A percentile compares a stretch with the other conserved stretches of the same genome.
Evolutionary conservation across 768 basidiomycete genomes (phyloP).

Genomic region (Mycena rosella): DNA sequence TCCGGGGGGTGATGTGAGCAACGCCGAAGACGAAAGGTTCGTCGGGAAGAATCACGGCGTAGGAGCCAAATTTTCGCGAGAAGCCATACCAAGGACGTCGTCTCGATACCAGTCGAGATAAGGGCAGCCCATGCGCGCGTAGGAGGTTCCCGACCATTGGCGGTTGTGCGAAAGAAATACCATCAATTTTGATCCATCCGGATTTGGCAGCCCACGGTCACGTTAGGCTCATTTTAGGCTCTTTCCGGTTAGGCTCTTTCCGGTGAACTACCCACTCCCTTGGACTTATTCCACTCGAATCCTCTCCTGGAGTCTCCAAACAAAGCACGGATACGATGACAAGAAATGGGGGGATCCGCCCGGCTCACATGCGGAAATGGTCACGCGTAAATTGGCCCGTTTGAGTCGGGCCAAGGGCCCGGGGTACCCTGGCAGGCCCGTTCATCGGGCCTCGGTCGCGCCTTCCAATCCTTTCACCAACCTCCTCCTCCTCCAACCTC

Average conservation of each 20-base stretch:
- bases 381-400: constrained; percentile 10
- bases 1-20: constrained; percentile 67
- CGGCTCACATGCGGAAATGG: neutral
- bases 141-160: too few relatives aligned
- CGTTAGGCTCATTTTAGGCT: too few relatives aligned
- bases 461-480: neutral
- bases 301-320: too few relatives aligned
- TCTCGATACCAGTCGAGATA: neutral
- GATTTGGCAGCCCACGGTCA: too few relatives aligned
- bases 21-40: constrained; percentile 77
- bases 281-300: too few relatives aligned
- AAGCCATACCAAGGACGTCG: neutral
- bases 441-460: constrained; percentile 13
- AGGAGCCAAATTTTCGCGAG: constrained; percentile 59
- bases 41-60: constrained; percentile 72
- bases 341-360: neutral
- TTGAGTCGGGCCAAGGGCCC: constrained; percentile 23
- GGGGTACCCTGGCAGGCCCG: neutral
- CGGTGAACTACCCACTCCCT: too few relatives aligned
- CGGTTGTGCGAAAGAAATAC: too few relatives aligned
- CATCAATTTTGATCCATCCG: too few relatives aligned
- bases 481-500: too few relatives aligned
- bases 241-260: too few relatives aligned
- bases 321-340: too few relatives aligned
- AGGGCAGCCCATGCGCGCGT: neutral